Conservation (phyloP, 768 basidiomycete genomes). For the Fibroporia radiculosa region DNA sequence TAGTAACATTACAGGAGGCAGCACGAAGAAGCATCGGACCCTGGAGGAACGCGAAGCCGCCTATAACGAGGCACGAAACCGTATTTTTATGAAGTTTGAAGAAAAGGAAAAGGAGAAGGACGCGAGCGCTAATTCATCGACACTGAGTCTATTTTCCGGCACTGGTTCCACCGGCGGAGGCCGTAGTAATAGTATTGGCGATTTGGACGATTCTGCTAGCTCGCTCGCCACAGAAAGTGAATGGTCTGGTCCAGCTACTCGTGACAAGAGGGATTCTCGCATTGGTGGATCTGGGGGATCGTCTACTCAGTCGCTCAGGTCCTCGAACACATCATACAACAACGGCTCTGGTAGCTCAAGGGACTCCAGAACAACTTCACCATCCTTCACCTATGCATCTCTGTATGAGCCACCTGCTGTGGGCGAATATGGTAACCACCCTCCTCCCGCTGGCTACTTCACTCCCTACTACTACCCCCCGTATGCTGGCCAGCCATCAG, state of each 20-base stretch:
- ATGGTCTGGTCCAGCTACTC: conserved; percentile 54
- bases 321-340: conserved; percentile 38
- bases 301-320: conserved; percentile 48
- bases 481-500: conserved; percentile 22
- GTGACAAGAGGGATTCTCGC: conserved; percentile 49
- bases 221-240: conserved; percentile 78
- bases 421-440: conserved; percentile 15
- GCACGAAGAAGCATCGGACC: conserved; percentile 65
- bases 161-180: conserved; percentile 51
- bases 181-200: conserved; percentile 54
- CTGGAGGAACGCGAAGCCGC: conserved; percentile 84
- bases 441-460: conserved; percentile 19
- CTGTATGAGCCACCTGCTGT: conserved; percentile 52
- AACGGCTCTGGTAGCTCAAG: conserved; percentile 58
- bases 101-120: conserved; percentile 62
- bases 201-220: conserved; percentile 60
- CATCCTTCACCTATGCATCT: conserved; percentile 67
- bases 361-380: conserved; percentile 67
- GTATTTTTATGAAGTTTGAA: conserved; percentile 82
- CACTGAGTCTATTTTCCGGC: conserved; percentile 61
- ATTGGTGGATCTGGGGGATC: conserved; percentile 45
- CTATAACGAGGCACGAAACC: conserved; percentile 79
- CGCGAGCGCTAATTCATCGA: conserved; percentile 70
- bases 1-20: conserved; percentile 48
- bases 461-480: conserved; percentile 23